A percentile compares a stretch with the other conserved stretches of the same genome.
Evolutionary conservation across 331 rosid genomes (phyloP).

Genomic region (Arachis monticola): DNA sequence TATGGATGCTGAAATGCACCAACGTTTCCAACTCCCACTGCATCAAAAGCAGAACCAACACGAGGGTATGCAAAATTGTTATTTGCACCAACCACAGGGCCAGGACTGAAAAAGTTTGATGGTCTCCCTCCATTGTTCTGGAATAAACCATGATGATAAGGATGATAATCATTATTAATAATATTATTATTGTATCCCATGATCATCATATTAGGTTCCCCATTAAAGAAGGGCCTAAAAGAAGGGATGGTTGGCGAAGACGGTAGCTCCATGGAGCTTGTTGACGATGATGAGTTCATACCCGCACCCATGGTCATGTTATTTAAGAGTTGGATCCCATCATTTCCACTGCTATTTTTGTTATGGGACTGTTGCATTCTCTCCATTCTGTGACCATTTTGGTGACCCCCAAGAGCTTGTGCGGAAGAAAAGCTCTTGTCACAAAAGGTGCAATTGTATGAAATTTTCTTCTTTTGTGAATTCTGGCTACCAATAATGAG

Average conservation of each 20-base stretch:
- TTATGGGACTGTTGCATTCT: not conserved
- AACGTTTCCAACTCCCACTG: not conserved
- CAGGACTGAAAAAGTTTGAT: too few species aligned
- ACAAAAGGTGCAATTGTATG: not conserved
- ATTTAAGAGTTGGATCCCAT: not conserved
- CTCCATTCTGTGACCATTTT: constrained; percentile 26
- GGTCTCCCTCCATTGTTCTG: not conserved
- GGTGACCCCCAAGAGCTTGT: constrained; percentile 32
- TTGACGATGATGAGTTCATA: not conserved
- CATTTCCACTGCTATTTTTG: too few species aligned
- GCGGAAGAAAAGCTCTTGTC: not conserved
- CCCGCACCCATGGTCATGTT: not conserved
- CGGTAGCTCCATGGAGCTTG: too few species aligned
- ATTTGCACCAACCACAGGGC: too few species aligned
- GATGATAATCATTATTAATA: not conserved
- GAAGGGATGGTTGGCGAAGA: not conserved
- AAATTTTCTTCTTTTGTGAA: too few species aligned
- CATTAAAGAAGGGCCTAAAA: not conserved
- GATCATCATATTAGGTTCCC: not conserved
- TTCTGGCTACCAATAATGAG: not conserved
- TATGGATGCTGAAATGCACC: too few species aligned
- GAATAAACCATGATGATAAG: not conserved
- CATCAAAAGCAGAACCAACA: not conserved
- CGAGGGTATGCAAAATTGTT: too few species aligned
- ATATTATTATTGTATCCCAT: not conserved